phyloP scores from a whole-genome alignment of 768 basidiomycete genomes.

The Crassisporium funariophilum region DNA sequence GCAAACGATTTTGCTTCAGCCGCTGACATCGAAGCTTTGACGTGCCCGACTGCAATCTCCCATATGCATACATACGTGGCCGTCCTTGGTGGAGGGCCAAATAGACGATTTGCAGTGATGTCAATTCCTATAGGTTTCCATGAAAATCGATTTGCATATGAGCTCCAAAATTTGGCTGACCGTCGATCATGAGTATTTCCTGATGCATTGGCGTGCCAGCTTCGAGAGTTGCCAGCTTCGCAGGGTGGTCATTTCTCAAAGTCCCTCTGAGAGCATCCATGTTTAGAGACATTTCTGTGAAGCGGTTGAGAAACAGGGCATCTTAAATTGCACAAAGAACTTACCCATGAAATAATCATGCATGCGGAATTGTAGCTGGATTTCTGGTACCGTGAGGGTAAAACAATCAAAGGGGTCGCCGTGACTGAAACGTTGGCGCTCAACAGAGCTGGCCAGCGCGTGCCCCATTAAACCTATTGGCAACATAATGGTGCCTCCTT shows the following conservation, averaged over 20 bases:
- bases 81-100: conserved; percentile 85
- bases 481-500: conserved; percentile 56
- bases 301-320: background rate
- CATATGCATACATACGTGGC: conserved; percentile 91
- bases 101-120: conserved; percentile 82
- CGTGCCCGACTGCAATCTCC: conserved; percentile 76
- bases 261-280: conserved; percentile 58
- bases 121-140: conserved; percentile 59
- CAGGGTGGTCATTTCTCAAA: conserved; percentile 48
- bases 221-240: conserved; percentile 29
- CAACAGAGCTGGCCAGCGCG: conserved; percentile 33
- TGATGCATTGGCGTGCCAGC: conserved; percentile 15
- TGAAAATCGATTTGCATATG: background rate
- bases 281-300: conserved; percentile 78
- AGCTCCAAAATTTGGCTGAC: conserved; percentile 23
- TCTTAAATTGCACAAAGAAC: conserved; percentile 2
- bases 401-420: conserved; percentile 26
- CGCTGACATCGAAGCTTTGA: conserved; percentile 60
- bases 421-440: conserved; percentile 12
- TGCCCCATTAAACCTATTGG: conserved; percentile 72
- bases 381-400: conserved; percentile 58
- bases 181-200: conserved; percentile 53
- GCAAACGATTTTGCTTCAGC: conserved; percentile 51
- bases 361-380: conserved; percentile 76
- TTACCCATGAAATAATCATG: conserved; percentile 91